Base-by-base conservation (phyloP, 495 filamentous ascomycete genomes). In the Durotheca rogersii region DNA sequence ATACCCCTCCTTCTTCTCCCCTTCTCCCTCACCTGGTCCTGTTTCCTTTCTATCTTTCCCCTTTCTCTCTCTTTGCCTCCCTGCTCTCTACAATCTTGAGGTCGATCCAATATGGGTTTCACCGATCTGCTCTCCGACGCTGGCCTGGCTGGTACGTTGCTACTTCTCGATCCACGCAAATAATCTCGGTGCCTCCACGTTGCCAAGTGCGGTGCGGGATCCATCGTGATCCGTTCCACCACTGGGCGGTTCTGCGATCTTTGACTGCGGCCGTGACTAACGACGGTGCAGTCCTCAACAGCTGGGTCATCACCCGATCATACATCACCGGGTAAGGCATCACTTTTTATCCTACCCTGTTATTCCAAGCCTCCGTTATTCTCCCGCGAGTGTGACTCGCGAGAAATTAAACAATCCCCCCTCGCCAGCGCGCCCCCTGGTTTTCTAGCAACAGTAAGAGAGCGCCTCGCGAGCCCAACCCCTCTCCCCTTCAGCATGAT, bases 271-370 rank as follows among this genome's bases (percentile, higher is more conserved):
- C 9, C 9, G 23, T 7, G 33, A 40, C 56, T 59, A 35, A 59
- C 50, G 12, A 67, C 44, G 54, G 59, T 64, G 60, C 72, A 96
- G 91, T 93, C 68, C 86, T 96, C 67, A 88, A 96, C 82, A 84
- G 81, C 79, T 97, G 82, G 85, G 77, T 95, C 66, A 82, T 82
- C 58, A 89, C 87, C 61, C 85, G 91, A 62, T 93, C 87, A 75
- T 98, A 98, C 80, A 83, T 98, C 65, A 79, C 85, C 74, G 91
- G 90, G 90, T 95, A 86, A 62, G 77, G 76, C 6, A 72, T 81
- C 67, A 27, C 9, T 27, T 4, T 27, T 27, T 27, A 4, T 27
- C 4, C 9, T 27, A 27, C 9, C 9, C 4, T 27, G 4, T 27
- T 4, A 4, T 51, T 34, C 45, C 18, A 55, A 47, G 30, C 36